These are phyloP conservation scores for Cyclotella kingstonii DNA, from an alignment of 108 stramenopile species.

Conservation along the genomic window DNA sequence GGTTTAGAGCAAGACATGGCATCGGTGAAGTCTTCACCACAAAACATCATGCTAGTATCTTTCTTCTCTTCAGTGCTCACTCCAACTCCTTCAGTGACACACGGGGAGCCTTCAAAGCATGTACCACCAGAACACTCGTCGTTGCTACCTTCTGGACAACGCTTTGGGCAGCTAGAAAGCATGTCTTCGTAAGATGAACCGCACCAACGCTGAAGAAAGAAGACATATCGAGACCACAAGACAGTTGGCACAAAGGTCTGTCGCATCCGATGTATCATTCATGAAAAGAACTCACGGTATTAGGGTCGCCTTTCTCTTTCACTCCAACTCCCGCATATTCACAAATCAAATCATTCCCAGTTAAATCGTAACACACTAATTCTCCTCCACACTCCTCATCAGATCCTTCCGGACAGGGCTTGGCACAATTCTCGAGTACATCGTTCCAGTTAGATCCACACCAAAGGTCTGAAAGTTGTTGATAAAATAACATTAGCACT, in stretches of 20 bases:
- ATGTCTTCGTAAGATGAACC: slow-evolving; percentile 11
- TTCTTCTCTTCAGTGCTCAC: slow-evolving; percentile 2
- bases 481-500: too few species aligned
- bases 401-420: slow-evolving; percentile 31
- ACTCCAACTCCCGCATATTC: slow-evolving; percentile 22
- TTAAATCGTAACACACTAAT: slow-evolving; percentile 28
- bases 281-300: slow-evolving; percentile 8
- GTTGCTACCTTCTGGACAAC: slow-evolving; percentile 9
- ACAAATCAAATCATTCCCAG: slow-evolving; percentile 36
- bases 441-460: slow-evolving; percentile 35
- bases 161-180: slow-evolving; percentile 11
- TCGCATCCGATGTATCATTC: slow-evolving; percentile 1
- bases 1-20: slow-evolving; percentile 16
- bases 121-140: slow-evolving; percentile 21
- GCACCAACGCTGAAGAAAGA: slow-evolving; percentile 2
- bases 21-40: slow-evolving; percentile 14
- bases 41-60: slow-evolving; percentile 35
- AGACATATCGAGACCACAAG: background rate
- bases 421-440: slow-evolving; percentile 33
- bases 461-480: slow-evolving; percentile 22
- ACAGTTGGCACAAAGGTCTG: background rate
- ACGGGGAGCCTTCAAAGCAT: slow-evolving; percentile 33
- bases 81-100: slow-evolving; percentile 10
- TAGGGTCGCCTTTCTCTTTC: slow-evolving; percentile 35
- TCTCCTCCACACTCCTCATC: slow-evolving; percentile 36